Base-by-base conservation (phyloP, 1,284 basidiomycete genomes). In the Ganoderma lucidum region DNA sequence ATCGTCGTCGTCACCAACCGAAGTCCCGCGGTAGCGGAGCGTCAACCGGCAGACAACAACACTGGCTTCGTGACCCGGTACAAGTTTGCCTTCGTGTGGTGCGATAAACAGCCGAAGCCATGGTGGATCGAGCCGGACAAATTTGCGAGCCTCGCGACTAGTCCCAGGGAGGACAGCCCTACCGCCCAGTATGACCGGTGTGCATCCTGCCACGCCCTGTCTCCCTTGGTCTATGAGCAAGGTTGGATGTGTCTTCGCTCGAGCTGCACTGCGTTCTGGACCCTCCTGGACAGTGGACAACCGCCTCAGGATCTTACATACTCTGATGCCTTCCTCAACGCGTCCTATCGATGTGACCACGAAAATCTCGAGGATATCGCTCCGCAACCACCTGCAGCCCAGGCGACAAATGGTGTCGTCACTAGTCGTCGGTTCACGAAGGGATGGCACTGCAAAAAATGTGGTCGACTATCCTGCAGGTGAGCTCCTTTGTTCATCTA, bases 31-130 rank as follows among this genome's bases (percentile, higher is more conserved):
- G 12, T 67, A 94, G 91, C 90, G 56, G 93, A 94, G 80, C 87
- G 85, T 68, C 88, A 92, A 72, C 75, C 82, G 2, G 80, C 85
- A 10, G 77, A 78, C 41, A 87, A 85, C 67, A 80, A 81, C 23
- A 76, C 75, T 41, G 84, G 86, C 6, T 80, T 79, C 58, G 87
- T 93, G 23, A 84, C 93, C 6, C 84, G 92, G 12, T 93, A 88
- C 78, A 94, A 94, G 77, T 93, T 94, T 74, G 88, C 90, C 6
- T 94, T 94, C 73, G 89, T 91, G 71, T 94, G 92, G 91, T 92
- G 90, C 71, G 86, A 89, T 70, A 85, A 84, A 61, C 92, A 94
- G 80, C 90, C 86, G 44, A 72, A 80, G 62, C 82, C 89, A 10
- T 90, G 89, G 89, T 90, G 89, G 89, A 70, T 74, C 45, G 19